A percentile compares a stretch with the other conserved stretches of the same genome.
phyloP scores from a whole-genome alignment of 1,284 basidiomycete species.

The Sanghuangporus baumii region DNA sequence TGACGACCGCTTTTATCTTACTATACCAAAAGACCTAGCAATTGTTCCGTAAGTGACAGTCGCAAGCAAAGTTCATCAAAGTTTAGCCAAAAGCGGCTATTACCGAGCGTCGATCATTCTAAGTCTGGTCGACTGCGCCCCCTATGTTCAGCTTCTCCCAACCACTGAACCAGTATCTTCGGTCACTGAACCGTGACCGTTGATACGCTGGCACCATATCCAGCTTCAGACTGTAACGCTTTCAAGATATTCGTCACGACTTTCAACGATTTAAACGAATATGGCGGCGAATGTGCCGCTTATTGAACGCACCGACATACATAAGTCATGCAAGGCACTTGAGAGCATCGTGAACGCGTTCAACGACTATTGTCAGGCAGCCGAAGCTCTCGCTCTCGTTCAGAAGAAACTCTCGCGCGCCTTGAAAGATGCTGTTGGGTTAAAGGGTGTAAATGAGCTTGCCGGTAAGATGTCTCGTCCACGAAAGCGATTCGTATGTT shows the following conservation, averaged over 20 bases:
- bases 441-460: slow-evolving; percentile 56
- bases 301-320: slow-evolving; percentile 60
- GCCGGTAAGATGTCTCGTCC: slow-evolving; percentile 40
- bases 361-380: slow-evolving; percentile 69
- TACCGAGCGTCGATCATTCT: neutral
- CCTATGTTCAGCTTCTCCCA: neutral
- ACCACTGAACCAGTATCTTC: too few relatives aligned
- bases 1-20: too few relatives aligned
- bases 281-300: slow-evolving; percentile 19
- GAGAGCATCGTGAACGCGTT: slow-evolving; percentile 61
- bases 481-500: neutral
- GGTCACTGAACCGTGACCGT: neutral
- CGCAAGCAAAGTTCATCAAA: neutral
- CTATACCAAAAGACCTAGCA: too few relatives aligned
- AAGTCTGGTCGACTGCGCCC: neutral
- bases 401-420: slow-evolving; percentile 73
- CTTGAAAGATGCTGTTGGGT: slow-evolving; percentile 53
- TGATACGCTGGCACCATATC: neutral
- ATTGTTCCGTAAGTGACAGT: neutral
- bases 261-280: too few relatives aligned
- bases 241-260: neutral
- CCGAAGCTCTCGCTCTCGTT: slow-evolving; percentile 50
- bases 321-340: slow-evolving; percentile 72
- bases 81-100: neutral
- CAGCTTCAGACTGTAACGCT: too few relatives aligned